Conservation (phyloP, 1,284 basidiomycete species). For the Erythrobasidium hasegawianum region DNA sequence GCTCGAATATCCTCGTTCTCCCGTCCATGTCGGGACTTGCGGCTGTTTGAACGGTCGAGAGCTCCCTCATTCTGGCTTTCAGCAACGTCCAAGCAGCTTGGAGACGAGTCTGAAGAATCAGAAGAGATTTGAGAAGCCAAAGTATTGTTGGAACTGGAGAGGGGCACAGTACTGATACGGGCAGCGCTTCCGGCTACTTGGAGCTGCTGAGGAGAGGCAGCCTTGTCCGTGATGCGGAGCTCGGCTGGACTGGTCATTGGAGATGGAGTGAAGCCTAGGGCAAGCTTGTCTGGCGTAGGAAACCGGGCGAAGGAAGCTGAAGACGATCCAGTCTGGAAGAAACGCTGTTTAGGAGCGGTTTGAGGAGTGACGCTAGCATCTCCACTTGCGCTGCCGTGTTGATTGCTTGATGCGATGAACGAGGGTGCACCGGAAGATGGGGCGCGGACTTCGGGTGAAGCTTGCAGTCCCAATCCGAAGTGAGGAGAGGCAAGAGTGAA, state of each 20-base stretch:
- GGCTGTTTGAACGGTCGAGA: not conserved
- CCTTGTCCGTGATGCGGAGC: not conserved
- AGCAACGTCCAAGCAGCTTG: not conserved
- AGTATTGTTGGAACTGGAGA: conserved; percentile 11
- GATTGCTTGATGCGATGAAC: too few relatives aligned
- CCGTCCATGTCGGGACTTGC: not conserved
- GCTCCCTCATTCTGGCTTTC: too few relatives aligned
- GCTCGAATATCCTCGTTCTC: conserved; percentile 16
- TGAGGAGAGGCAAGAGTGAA: conserved; percentile 15
- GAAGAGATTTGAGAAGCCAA: conserved; percentile 13
- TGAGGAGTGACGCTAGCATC: conserved; percentile 1
- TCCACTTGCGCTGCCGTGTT: not conserved
- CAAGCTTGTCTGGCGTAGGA: conserved; percentile 28
- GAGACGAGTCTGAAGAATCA: conserved; percentile 5
- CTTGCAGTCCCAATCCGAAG: not conserved
- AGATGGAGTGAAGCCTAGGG: conserved; percentile 27
- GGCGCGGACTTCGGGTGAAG: too few relatives aligned
- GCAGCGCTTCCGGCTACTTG: not conserved
- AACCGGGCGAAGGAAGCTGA: conserved; percentile 24
- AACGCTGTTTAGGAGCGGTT: conserved; percentile 12
- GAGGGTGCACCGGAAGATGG: too few relatives aligned
- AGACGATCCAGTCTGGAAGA: conserved; percentile 23
- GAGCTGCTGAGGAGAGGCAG: not conserved
- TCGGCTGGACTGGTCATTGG: not conserved
- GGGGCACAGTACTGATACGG: not conserved